Evolutionary conservation across 768 basidiomycete genomes (phyloP), one percentile per base, ranked within the genome.

Genomic region (Pisolithus sp.): DNA sequence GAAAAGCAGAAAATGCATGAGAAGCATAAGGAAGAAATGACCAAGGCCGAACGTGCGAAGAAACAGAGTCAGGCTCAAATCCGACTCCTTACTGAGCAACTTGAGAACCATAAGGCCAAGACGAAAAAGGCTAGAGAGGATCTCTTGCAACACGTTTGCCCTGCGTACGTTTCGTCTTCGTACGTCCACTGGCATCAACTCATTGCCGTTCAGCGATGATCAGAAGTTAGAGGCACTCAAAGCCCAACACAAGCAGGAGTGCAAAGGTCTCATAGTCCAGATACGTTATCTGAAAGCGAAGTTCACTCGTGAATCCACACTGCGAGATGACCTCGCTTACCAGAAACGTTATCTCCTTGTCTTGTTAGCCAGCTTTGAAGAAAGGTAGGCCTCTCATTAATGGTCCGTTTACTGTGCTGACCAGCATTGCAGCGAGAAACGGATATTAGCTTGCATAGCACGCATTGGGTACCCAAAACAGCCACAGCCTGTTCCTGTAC

Each of bases 251-350:
- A 89, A 87, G 56, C 80, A 82, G 55, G 93, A 97, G 64, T 87
- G 88, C 73, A 93, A 93, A 63, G 91, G 92, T 8, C 73, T 97
- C 18, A 83, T 98, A 46, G 81, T 90, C 7, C 92, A 96, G 66
- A 92, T 96, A 53, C 79, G 77, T 39, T 97, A 96, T 68, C 76
- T 98, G 58, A 95, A 98, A 66, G 86, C 88, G 50, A 92, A 91
- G 63, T 94, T 85, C 68, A 86, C 81, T 3, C 79, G 95, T 23
- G 96, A 99, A 70, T 80, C 84, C 9, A 75, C 76, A 1, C 80
- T 96, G 74, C 80, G 95, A 31, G 75, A 74, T 53, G 84, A 83
- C 58, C 74, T 97, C 42, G 74, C 77, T 15, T 83, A 92, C 61
- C 96, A 98, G 72, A 99, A 99, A 65, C 73, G 78, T 44, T 97